phyloP scores from a whole-genome alignment of 2,329 filamentous ascomycete genomes.

The Trichoderma oligosporum region DNA sequence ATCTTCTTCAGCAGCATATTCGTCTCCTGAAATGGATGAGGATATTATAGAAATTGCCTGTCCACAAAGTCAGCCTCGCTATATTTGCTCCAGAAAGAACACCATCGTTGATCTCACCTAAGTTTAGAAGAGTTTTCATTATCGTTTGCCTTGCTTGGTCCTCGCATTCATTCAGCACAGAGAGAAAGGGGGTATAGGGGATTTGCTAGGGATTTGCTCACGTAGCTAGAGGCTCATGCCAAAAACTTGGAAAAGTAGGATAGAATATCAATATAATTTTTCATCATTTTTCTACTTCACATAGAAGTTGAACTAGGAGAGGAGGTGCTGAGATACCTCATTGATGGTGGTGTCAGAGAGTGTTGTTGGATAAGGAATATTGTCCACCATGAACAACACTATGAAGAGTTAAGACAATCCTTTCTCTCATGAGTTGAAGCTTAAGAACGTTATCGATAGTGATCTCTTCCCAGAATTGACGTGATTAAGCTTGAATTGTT shows the following conservation, averaged over 20 bases:
- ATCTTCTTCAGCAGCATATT: slow-evolving; percentile 12
- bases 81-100: not conserved
- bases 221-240: no score
- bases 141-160: not conserved
- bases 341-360: not conserved
- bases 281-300: not conserved
- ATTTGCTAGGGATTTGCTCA: no score
- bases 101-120: slow-evolving; percentile 3
- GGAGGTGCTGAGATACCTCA: not conserved
- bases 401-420: no score
- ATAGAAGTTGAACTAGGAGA: not conserved
- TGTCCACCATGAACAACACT: not conserved
- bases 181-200: no score
- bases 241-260: no score
- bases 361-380: not conserved
- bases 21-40: slow-evolving; percentile 29
- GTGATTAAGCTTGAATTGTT: no score
- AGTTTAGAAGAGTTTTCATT: not conserved
- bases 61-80: not conserved
- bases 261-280: not conserved
- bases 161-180: no score
- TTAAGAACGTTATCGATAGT: no score
- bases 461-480: no score
- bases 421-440: no score
- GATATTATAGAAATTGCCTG: not conserved